phyloP scores from a whole-genome alignment of 106 monocot genomes.

The Gastrodia elata region DNA sequence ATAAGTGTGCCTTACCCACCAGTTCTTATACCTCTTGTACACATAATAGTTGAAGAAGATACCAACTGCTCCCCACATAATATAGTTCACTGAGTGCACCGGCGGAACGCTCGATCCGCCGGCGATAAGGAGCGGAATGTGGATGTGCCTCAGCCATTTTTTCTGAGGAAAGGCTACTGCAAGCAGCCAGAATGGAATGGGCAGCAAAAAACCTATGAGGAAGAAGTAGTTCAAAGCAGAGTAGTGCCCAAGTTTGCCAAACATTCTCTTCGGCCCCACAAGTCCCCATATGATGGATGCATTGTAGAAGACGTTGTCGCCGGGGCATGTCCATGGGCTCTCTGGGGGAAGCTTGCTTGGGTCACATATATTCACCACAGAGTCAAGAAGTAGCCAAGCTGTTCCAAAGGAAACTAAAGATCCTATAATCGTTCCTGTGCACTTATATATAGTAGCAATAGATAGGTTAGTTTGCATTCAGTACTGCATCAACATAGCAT shows the following conservation, averaged over 20 bases:
- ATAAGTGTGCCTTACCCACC: constrained; percentile 87
- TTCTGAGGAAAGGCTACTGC: constrained; percentile 38
- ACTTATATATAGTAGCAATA: constrained; percentile 12
- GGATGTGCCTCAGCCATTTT: constrained; percentile 51
- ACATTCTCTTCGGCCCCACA: constrained; percentile 61
- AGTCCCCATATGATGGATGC: constrained; percentile 90
- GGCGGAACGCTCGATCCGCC: constrained; percentile 56
- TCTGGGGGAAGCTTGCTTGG: constrained; percentile 32
- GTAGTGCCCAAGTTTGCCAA: constrained; percentile 45
- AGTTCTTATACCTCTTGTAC: constrained; percentile 36
- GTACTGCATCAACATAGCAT: background rate
- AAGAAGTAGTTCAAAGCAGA: constrained; percentile 45
- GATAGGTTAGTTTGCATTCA: background rate
- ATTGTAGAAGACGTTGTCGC: constrained; percentile 45
- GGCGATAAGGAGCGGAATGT: constrained; percentile 56
- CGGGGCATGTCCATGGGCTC: constrained; percentile 92
- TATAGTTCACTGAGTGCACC: constrained; percentile 52
- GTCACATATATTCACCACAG: constrained; percentile 58
- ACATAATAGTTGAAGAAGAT: constrained; percentile 62
- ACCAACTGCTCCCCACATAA: constrained; percentile 56
- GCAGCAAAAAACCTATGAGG: constrained; percentile 51
- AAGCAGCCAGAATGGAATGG: constrained; percentile 59
- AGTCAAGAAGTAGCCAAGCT: constrained; percentile 70
- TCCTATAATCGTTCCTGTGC: constrained; percentile 60
- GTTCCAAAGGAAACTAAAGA: constrained; percentile 43